A percentile compares a stretch with the other conserved stretches of the same genome.
These are phyloP conservation scores for Aspergillus sp. DNA, from an alignment of 2,329 filamentous ascomycete genomes.

Conservation along the genomic window DNA sequence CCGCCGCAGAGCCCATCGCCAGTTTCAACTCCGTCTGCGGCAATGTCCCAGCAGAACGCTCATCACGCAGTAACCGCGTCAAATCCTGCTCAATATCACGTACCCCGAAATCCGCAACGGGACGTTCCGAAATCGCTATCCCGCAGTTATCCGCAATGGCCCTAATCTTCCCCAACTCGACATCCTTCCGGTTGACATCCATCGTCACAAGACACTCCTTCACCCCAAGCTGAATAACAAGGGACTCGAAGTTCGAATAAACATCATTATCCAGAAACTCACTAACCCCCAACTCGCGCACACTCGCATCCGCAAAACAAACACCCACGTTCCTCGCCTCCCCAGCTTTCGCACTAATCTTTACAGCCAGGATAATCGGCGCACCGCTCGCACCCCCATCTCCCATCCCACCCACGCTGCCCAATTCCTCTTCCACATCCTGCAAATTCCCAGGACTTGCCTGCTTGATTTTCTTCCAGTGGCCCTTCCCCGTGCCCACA, in stretches of 20 bases:
- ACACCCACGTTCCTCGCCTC: constrained; percentile 88
- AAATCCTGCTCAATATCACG: constrained; percentile 97
- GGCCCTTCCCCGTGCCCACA: constrained; percentile 68
- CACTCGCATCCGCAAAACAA: constrained; percentile 96
- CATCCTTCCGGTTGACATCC: constrained; percentile 78
- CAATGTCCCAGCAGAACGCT: constrained; percentile 71
- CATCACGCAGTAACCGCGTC: constrained; percentile 81
- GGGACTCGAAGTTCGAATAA: constrained; percentile 95
- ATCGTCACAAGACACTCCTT: constrained; percentile 87
- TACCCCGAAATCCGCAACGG: constrained; percentile 73
- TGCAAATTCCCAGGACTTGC: constrained; percentile 95
- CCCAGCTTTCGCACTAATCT: constrained; percentile 80
- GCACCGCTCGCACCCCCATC: constrained; percentile 71
- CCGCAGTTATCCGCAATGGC: constrained; percentile 91
- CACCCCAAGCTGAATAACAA: constrained; percentile 93
- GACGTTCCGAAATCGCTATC: constrained; percentile 80
- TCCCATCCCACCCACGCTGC: constrained; percentile 46
- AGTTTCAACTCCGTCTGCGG: constrained; percentile 91
- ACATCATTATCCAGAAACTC: constrained; percentile 99
- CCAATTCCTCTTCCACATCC: constrained; percentile 93
- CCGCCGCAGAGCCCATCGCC: constrained; percentile 91
- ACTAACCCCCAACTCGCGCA: constrained; percentile 90
- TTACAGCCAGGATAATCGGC: constrained; percentile 93
- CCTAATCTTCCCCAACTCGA: constrained; percentile 81
- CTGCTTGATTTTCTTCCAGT: constrained; percentile 89